Conservation (phyloP, 2,329 filamentous ascomycete genomes). For the Colletotrichum sp. region DNA sequence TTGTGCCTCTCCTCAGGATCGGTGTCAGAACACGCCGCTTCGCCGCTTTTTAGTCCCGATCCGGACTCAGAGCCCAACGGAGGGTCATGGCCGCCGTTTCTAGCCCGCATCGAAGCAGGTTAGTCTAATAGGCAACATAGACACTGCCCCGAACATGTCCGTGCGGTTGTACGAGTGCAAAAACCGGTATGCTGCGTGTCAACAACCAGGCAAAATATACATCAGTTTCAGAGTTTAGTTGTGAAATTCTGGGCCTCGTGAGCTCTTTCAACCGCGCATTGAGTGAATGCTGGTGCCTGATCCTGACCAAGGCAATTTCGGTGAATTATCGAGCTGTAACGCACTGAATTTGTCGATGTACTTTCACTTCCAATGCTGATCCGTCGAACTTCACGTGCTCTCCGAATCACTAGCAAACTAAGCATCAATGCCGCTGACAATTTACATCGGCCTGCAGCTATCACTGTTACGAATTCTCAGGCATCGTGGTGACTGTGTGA, state of each 20-base stretch:
- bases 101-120: accelerated
- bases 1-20: accelerated
- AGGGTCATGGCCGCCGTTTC: not conserved
- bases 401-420: accelerated
- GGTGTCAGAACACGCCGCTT: not conserved
- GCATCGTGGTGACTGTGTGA: not conserved
- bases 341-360: not conserved
- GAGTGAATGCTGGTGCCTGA: not conserved
- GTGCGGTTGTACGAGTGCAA: not conserved
- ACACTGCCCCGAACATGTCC: not conserved
- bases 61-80: not conserved
- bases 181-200: not conserved
- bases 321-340: not conserved
- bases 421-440: not conserved
- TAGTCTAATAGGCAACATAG: accelerated
- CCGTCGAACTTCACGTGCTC: not conserved
- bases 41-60: not conserved
- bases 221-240: not conserved
- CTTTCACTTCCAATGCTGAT: not conserved
- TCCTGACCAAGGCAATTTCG: not conserved
- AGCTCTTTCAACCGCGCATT: not conserved
- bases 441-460: not conserved
- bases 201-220: not conserved
- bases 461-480: not conserved
- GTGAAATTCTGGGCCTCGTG: not conserved